Base-by-base conservation (phyloP, 73 alveolate species). In the Paramecium primaurelia region DNA sequence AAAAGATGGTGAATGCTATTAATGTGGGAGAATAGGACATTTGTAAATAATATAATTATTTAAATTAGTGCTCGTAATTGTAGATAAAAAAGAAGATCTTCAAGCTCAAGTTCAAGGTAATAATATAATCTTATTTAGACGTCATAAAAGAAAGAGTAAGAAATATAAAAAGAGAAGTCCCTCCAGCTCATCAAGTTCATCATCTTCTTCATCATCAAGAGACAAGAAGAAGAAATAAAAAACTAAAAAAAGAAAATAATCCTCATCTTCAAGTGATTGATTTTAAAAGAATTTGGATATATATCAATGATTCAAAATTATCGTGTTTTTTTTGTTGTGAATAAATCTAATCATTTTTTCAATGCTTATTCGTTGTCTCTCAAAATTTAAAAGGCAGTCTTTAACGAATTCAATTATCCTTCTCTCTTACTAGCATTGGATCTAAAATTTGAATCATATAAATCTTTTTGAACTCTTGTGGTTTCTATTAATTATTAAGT, bases 171-270 rank as follows among this genome's bases (percentile, higher is more conserved):
- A 80, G 75, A 42, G 75, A 45, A 80, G 75, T 16, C 87, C 84
- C 7, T 64, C 58, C 87, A 34, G 59, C 22, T 73, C 87, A 0
- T 73, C 87, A 28, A 64, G 84, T 45, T 80, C 91, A 38, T 80
- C 91, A 18, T 80, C 91, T 80, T 40, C 91, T 80, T 80, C 91
- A 42, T 80, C 91, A 22, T 47, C 91, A 45, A 25, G 77, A 80
- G 75, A 28, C 20, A 80, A 51, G 22, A 49, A 80, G 75, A 80
- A 42, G 58, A 45, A 80, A 36, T 45, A 22, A 26, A 42, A 40
- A 80, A 80, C 36, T 25, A 25, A 10, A 42, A 80, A 80, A 49
- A 80, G 58, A 80, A 42, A 47, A 7, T 22, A 45, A 45, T 49
- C 71, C 71, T 80, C 91, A 18, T 42, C 71, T 10, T 80, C 91